Conservation (phyloP, 2,329 filamentous ascomycete genomes). For the Verticillium longisporum region DNA sequence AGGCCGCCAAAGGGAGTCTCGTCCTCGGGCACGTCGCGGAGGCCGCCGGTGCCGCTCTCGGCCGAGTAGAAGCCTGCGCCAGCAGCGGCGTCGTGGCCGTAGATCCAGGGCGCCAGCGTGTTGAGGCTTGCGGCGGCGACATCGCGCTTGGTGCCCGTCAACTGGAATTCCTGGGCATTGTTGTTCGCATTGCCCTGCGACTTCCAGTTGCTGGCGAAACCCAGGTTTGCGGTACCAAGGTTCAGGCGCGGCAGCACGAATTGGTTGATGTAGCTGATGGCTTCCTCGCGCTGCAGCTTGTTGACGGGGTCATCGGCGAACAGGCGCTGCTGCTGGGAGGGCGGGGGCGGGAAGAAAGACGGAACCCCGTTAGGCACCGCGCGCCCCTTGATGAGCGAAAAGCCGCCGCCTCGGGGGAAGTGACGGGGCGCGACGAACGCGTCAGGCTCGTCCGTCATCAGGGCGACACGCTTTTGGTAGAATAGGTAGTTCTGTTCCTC, state of each 20-base stretch:
- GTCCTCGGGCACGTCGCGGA: constrained; percentile 12
- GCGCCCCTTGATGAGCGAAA: constrained; percentile 56
- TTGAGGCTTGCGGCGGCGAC: constrained; percentile 44
- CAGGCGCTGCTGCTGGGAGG: constrained; percentile 29
- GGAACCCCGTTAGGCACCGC: constrained; percentile 59
- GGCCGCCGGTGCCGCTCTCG: constrained; percentile 10
- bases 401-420: constrained; percentile 45
- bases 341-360: constrained; percentile 49
- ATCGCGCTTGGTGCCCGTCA: constrained; percentile 28
- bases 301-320: constrained; percentile 48
- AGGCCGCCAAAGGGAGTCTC: constrained; percentile 12
- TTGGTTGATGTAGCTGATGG: constrained; percentile 63
- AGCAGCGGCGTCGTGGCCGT: constrained; percentile 36
- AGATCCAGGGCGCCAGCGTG: constrained; percentile 50
- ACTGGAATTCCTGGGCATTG: constrained; percentile 3
- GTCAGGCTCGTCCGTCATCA: constrained; percentile 42
- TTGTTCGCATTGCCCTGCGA: constrained; percentile 6
- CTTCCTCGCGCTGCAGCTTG: constrained; percentile 61
- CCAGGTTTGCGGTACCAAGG: constrained; percentile 39
- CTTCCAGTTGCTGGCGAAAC: constrained; percentile 20
- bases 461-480: constrained; percentile 54
- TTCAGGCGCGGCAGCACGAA: constrained; percentile 57
- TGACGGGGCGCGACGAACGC: constrained; percentile 51
- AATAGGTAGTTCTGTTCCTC: constrained; percentile 66
- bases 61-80: constrained; percentile 34